These are phyloP conservation scores for Balansia obtecta DNA, from an alignment of 2,329 filamentous ascomycete genomes.

Conservation along the genomic window DNA sequence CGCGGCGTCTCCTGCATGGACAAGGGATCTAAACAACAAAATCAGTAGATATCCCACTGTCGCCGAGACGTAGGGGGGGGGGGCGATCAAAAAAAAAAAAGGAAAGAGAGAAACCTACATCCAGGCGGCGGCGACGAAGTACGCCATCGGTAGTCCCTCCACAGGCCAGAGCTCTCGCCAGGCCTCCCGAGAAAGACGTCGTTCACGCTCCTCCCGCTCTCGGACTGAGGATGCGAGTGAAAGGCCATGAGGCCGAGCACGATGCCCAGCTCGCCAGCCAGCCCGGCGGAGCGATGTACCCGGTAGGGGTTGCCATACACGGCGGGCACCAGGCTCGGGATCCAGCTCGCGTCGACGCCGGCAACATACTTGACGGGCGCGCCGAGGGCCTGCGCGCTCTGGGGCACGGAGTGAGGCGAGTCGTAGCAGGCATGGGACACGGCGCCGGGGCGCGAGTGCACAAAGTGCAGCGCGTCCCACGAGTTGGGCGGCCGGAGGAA, in stretches of 20 bases:
- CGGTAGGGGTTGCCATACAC: slow-evolving; percentile 14
- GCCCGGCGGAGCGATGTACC: slow-evolving; percentile 15
- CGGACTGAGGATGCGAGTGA: not conserved
- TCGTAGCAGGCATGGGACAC: slow-evolving; percentile 15
- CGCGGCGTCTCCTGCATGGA: slow-evolving; percentile 14
- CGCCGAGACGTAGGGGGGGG: too few relatives aligned
- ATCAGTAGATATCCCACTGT: not conserved
- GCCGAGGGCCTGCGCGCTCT: slow-evolving; percentile 6
- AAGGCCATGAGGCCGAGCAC: slow-evolving; percentile 30
- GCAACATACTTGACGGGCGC: slow-evolving; percentile 17
- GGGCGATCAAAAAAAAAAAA: not conserved
- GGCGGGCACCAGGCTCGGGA: slow-evolving; percentile 23
- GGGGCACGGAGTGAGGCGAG: slow-evolving; percentile 9
- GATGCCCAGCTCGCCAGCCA: slow-evolving; percentile 25
- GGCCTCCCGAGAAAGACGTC: slow-evolving; percentile 6
- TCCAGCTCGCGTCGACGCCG: slow-evolving; percentile 23
- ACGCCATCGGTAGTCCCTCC: slow-evolving; percentile 16
- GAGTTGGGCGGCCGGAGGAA: slow-evolving; percentile 10
- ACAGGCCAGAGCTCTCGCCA: slow-evolving; percentile 10
- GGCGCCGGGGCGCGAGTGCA: slow-evolving; percentile 9
- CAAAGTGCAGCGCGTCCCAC: slow-evolving; percentile 18
- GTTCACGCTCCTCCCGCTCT: not conserved
- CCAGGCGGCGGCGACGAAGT: slow-evolving; percentile 10
- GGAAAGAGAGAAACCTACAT: slow-evolving; percentile 13
- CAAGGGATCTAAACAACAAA: slow-evolving; percentile 12